Evolutionary conservation across 2,329 filamentous ascomycete species (phyloP).

Genomic region (Eurotiales sp.): DNA sequence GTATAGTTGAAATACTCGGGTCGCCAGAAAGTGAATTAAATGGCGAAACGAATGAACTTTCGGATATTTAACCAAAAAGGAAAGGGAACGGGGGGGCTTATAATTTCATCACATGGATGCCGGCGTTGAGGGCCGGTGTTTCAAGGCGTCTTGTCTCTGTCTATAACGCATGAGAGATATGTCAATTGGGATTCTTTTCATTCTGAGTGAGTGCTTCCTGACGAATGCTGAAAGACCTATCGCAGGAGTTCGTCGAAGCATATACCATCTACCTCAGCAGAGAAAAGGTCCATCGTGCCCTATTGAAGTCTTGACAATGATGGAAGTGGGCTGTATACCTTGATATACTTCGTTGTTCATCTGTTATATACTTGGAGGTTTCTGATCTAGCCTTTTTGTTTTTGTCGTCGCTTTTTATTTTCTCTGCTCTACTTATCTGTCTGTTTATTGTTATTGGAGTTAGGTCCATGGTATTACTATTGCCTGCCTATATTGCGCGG

Average conservation of each 20-base stretch:
- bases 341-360: not conserved
- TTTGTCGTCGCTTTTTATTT: not conserved
- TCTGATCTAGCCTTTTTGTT: not conserved
- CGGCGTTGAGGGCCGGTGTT: not conserved
- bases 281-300: not conserved
- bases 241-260: not conserved
- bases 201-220: not conserved
- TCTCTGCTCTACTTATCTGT: too few relatives aligned
- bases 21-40: conserved; percentile 9
- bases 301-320: not conserved
- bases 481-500: not conserved
- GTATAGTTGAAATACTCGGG: conserved; percentile 13
- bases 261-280: not conserved
- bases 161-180: not conserved
- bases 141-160: not conserved
- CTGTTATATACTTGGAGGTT: not conserved
- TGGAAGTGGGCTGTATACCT: not conserved
- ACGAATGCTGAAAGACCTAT: not conserved
- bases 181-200: not conserved
- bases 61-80: not conserved
- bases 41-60: not conserved
- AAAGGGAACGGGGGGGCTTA: too few relatives aligned
- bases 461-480: too few relatives aligned
- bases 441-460: too few relatives aligned
- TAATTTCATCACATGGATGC: not conserved